Conservation (phyloP, 352 stramenopile genomes). For the Globisporangium barbulae region DNA sequence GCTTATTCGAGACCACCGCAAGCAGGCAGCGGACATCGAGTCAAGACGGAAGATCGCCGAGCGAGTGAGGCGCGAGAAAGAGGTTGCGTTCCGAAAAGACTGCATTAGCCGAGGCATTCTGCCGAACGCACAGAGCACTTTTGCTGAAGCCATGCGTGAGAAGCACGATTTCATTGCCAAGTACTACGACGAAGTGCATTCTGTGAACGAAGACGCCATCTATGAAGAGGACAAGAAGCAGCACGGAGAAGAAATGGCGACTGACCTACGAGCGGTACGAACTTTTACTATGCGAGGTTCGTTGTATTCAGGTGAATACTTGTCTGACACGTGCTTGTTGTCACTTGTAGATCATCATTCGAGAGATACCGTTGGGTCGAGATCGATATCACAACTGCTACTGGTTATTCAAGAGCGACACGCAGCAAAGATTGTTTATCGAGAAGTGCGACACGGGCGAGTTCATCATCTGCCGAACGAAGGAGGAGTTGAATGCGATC, state of each 20-base stretch:
- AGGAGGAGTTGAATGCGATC: constrained; percentile 40
- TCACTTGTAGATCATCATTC: constrained; percentile 46
- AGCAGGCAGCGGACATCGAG: constrained; percentile 51
- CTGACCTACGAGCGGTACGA: constrained; percentile 34
- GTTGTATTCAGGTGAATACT: not conserved
- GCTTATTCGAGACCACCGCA: constrained; percentile 46
- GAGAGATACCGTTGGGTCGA: constrained; percentile 59
- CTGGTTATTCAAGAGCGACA: constrained; percentile 74
- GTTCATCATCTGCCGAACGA: constrained; percentile 45
- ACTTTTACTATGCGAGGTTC: not conserved
- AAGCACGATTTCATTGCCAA: constrained; percentile 61
- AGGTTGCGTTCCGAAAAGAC: constrained; percentile 52
- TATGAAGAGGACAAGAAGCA: constrained; percentile 49
- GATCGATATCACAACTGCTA: constrained; percentile 81
- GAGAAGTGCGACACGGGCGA: constrained; percentile 61
- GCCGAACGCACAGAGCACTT: constrained; percentile 65
- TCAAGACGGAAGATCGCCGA: constrained; percentile 47
- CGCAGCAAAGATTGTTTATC: constrained; percentile 56
- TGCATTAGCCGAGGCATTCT: constrained; percentile 61
- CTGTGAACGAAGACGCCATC: constrained; percentile 43
- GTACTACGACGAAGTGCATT: constrained; percentile 61
- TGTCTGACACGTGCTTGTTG: not conserved
- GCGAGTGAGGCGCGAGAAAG: constrained; percentile 47
- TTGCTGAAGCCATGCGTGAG: constrained; percentile 56
- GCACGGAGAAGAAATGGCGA: constrained; percentile 36